Evolutionary conservation across 495 filamentous ascomycete genomes (phyloP).

Genomic region (Lasiosphaeria ovina): DNA sequence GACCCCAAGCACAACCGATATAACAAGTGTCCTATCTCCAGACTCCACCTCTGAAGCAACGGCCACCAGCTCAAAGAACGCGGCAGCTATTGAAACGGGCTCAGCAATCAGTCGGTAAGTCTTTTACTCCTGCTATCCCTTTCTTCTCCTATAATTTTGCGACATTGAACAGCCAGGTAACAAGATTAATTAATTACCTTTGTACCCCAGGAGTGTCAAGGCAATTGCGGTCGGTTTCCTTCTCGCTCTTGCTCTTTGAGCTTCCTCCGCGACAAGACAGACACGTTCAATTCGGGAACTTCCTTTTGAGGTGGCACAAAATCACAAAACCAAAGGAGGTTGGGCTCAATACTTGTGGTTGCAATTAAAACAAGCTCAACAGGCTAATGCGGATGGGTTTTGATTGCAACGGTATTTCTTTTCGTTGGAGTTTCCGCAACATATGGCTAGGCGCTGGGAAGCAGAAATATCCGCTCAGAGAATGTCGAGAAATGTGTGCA

Average conservation of each 20-base stretch:
- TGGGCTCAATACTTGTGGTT: neutral
- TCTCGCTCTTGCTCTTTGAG: slow-evolving; percentile 8
- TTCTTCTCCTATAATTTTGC: neutral
- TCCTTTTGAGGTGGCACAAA: neutral
- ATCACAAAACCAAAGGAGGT: neutral
- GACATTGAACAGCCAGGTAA: neutral
- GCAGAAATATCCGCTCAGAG: neutral
- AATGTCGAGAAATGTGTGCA: neutral
- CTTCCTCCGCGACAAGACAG: neutral
- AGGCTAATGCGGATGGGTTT: neutral
- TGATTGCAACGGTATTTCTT: neutral
- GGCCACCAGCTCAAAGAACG: slow-evolving; percentile 8
- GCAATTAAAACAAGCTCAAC: neutral
- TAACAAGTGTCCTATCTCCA: neutral
- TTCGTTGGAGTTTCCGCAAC: neutral
- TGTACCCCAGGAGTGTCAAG: neutral
- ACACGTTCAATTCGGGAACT: neutral
- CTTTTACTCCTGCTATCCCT: neutral
- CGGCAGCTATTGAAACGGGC: slow-evolving; percentile 6
- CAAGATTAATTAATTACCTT: too few relatives aligned
- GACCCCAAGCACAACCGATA: neutral
- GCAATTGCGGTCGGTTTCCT: slow-evolving; percentile 2
- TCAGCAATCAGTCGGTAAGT: slow-evolving; percentile 5
- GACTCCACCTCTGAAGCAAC: neutral
- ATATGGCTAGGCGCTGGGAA: neutral